Conservation (phyloP, 345 rosid species). For the Euphorbia peplus region DNA sequence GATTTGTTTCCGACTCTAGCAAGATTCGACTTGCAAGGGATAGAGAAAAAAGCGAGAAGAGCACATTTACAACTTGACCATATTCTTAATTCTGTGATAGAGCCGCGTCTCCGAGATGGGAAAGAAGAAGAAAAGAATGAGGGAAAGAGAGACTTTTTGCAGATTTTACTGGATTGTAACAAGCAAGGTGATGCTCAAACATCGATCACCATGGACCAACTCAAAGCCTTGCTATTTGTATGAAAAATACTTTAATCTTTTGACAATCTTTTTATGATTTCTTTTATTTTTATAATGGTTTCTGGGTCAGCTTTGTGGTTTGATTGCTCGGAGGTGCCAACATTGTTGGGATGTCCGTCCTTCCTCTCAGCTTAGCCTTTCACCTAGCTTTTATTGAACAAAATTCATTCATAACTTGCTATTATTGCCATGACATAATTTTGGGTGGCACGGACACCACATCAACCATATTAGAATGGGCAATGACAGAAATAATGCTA, state of each 20-base stretch:
- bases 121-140: not conserved
- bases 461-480: conserved; percentile 42
- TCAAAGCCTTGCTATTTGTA: conserved; percentile 42
- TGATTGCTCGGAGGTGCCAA: no score
- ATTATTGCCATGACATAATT: conserved; percentile 13
- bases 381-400: no score
- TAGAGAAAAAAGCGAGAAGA: conserved; percentile 14
- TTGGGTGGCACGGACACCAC: conserved; percentile 32
- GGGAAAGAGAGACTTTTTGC: conserved; percentile 27
- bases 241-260: not conserved
- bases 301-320: no score
- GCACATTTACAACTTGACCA: conserved; percentile 6
- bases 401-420: conserved; percentile 3
- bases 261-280: no score
- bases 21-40: conserved; percentile 25
- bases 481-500: conserved; percentile 44
- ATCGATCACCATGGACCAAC: conserved; percentile 13
- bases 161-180: conserved; percentile 27
- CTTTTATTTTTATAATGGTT: no score
- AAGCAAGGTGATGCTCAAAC: conserved; percentile 13
- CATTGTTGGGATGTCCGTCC: no score
- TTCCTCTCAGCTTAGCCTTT: no score
- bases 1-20: conserved; percentile 43
- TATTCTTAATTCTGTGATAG: conserved; percentile 24
- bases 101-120: not conserved